Evolutionary conservation across 306 rosid genomes (phyloP).

Genomic region (Prosopis cineraria): DNA sequence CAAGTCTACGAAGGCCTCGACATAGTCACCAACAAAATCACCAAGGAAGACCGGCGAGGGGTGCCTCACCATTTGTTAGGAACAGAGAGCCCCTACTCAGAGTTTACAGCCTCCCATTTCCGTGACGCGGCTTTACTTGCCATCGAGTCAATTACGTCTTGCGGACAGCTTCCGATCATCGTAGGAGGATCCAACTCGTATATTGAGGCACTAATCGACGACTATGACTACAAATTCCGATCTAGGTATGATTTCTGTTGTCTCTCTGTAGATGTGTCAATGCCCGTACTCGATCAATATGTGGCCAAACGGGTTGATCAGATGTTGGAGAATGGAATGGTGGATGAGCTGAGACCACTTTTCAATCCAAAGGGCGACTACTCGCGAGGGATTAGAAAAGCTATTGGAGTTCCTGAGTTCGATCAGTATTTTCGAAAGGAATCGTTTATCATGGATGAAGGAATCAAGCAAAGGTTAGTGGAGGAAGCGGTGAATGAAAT

Average conservation of each 20-base stretch:
- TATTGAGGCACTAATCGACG: constrained; percentile 69
- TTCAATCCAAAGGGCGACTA: constrained; percentile 58
- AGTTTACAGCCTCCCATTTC: constrained; percentile 62
- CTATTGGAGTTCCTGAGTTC: constrained; percentile 90
- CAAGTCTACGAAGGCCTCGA: constrained; percentile 82
- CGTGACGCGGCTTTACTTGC: constrained; percentile 42
- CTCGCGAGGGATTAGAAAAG: constrained; percentile 60
- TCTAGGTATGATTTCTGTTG: constrained; percentile 66
- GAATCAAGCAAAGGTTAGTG: constrained; percentile 26
- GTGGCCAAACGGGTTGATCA: constrained; percentile 64
- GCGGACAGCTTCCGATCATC: constrained; percentile 61
- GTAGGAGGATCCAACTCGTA: constrained; percentile 93
- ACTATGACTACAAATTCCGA: constrained; percentile 46
- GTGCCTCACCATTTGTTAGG: constrained; percentile 85
- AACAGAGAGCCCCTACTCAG: constrained; percentile 46
- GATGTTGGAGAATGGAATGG: constrained; percentile 69
- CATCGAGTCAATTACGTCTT: constrained; percentile 46
- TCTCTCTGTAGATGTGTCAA: constrained; percentile 74
- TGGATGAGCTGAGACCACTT: constrained; percentile 53
- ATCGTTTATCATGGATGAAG: constrained; percentile 23
- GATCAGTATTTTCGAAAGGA: constrained; percentile 60
- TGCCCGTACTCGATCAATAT: constrained; percentile 48
- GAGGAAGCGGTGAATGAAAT: constrained; percentile 49
- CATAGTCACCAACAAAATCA: constrained; percentile 75
- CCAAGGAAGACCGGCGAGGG: constrained; percentile 62